Percentiles rank a stretch among this genome's conserved stretches.
Conservation (phyloP, 208 protist genomes). For the Eutreptiella sp. region DNA sequence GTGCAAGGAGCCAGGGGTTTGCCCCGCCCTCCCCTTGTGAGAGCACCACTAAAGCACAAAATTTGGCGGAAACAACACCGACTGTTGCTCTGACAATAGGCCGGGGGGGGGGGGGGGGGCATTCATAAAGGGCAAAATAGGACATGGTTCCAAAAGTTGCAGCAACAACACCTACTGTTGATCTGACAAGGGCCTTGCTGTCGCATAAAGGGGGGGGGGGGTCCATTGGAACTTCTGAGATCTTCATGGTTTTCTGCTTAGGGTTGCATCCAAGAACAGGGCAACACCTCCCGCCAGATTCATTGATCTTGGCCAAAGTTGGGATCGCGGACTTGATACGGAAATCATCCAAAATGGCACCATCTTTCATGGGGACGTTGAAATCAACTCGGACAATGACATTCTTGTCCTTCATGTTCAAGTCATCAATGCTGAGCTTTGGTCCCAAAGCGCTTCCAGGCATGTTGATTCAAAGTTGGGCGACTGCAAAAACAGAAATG, state of each 20-base stretch:
- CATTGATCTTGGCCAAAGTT: constrained; percentile 87
- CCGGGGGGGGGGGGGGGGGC: too few species aligned
- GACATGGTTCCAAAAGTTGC: too few species aligned
- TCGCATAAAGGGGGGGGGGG: not conserved
- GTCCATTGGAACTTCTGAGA: constrained; percentile 27
- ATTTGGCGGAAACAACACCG: too few species aligned
- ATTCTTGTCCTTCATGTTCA: constrained; percentile 78
- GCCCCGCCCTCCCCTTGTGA: too few species aligned
- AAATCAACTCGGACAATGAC: constrained; percentile 93
- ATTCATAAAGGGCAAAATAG: too few species aligned
- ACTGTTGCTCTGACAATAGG: too few species aligned
- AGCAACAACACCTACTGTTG: too few species aligned
- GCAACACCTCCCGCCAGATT: constrained; percentile 79
- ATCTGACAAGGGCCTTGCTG: too few species aligned
- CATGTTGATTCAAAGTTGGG: constrained; percentile 1
- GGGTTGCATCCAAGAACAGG: too few species aligned
- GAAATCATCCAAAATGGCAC: constrained; percentile 82
- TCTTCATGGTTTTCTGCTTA: too few species aligned
- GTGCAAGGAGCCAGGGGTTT: too few species aligned
- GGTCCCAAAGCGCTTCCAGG: not conserved
- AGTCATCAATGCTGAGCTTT: constrained; percentile 70
- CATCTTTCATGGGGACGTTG: constrained; percentile 87
- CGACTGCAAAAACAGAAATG: constrained; percentile 4
- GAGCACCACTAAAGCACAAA: too few species aligned
- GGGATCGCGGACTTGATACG: constrained; percentile 88